These are phyloP conservation scores for Diplodia intermedia DNA, from an alignment of 2,329 filamentous ascomycete genomes.

Conservation along the genomic window DNA sequence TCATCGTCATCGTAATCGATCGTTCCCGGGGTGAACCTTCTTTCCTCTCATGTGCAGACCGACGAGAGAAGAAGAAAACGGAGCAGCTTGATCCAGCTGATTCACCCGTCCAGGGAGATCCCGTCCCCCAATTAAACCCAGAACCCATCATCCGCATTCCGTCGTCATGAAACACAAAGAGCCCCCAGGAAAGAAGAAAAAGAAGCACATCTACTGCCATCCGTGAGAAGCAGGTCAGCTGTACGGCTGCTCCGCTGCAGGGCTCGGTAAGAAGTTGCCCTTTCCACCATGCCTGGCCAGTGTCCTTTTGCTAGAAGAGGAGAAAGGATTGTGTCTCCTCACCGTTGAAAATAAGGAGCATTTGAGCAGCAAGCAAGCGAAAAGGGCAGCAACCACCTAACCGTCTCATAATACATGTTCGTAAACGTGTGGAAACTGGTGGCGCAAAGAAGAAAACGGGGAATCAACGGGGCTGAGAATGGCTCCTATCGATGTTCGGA, in stretches of 20 bases:
- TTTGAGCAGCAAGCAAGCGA: neutral
- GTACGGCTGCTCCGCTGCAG: neutral
- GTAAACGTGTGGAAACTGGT: conserved; percentile 14
- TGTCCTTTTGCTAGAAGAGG: neutral
- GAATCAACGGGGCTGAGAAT: conserved; percentile 30
- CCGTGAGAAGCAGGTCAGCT: neutral
- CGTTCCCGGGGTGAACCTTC: neutral
- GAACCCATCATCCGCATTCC: conserved; percentile 13
- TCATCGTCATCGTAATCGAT: neutral
- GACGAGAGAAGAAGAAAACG: neutral
- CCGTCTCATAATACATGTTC: conserved; percentile 31
- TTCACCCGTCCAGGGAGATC: neutral
- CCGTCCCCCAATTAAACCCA: conserved; percentile 23
- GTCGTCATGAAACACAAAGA: conserved; percentile 21
- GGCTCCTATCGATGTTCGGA: conserved; percentile 29
- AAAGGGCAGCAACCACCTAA: conserved; percentile 13
- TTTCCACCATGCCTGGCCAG: neutral
- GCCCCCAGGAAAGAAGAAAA: conserved; percentile 7
- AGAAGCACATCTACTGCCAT: conserved; percentile 20
- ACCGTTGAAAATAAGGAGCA: neutral
- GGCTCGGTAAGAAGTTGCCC: neutral
- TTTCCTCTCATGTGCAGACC: neutral
- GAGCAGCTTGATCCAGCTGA: neutral
- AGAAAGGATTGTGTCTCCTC: neutral
- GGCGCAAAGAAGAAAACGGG: conserved; percentile 15